Evolutionary conservation across 1,284 basidiomycete genomes (phyloP).

Genomic region (Naganishia cerealis): DNA sequence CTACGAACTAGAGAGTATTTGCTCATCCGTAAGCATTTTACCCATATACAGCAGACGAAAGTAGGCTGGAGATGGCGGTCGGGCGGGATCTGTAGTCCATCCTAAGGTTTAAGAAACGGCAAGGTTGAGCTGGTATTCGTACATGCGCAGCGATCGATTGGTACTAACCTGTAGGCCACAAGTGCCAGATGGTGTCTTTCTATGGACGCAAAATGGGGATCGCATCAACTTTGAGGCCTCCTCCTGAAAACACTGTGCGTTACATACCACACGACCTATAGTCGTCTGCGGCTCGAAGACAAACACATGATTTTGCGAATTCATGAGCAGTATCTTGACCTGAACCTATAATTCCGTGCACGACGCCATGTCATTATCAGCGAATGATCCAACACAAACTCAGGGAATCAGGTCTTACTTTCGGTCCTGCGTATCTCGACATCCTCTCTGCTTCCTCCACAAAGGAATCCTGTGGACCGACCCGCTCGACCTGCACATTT

Average conservation of each 20-base stretch:
- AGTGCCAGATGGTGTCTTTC: slow-evolving; percentile 80
- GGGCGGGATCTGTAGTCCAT: slow-evolving; percentile 66
- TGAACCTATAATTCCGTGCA: slow-evolving; percentile 58
- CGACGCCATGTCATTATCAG: not conserved
- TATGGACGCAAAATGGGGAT: slow-evolving; percentile 18
- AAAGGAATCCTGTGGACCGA: not conserved
- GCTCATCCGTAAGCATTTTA: slow-evolving; percentile 79
- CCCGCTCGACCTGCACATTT: slow-evolving; percentile 2
- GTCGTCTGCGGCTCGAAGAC: slow-evolving; percentile 75
- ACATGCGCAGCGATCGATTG: not conserved
- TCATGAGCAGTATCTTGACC: slow-evolving; percentile 73
- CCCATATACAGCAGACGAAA: slow-evolving; percentile 76
- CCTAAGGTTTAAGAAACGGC: slow-evolving; percentile 56
- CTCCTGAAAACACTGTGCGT: not conserved
- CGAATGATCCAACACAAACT: not conserved
- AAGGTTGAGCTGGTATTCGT: not conserved
- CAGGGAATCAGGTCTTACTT: not conserved
- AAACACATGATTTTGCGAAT: slow-evolving; percentile 70
- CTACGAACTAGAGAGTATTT: slow-evolving; percentile 67
- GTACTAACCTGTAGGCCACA: slow-evolving; percentile 71
- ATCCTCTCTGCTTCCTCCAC: slow-evolving; percentile 14
- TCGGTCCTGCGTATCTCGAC: slow-evolving; percentile 2
- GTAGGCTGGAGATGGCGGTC: slow-evolving; percentile 74
- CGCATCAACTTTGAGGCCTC: not conserved
- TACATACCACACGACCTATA: slow-evolving; percentile 64